Evolutionary conservation across 1,284 basidiomycete species (phyloP), one percentile per base, ranked within the genome.

Genomic region (Sphaerobolus stellatus): DNA sequence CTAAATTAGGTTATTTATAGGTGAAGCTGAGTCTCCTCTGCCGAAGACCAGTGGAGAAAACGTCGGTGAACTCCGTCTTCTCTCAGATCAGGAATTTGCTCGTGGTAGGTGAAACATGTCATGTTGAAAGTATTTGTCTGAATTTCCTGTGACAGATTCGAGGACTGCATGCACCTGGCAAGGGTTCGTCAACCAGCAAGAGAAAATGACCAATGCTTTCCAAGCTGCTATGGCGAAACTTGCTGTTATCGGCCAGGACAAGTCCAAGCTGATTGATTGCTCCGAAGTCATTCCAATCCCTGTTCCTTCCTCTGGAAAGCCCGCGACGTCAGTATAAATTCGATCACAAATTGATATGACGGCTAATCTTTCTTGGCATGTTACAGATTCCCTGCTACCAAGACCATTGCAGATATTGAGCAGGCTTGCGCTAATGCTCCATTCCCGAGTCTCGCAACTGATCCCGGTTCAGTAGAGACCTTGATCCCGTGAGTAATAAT

Each of bases 21-120:
- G 68, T 25, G 58, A 58, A 41, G 50, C 48, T 22, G 18, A 25
- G 27, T 58, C 56, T 2, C 62, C 65, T 4, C 50, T 68, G 25
- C 18, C 50, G 20, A 11, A 14, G 5, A 48, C 28, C 4, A 5
- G 5, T 28, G 46, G 20, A 22, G 24, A 28, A 13, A 28, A 48
- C n/a, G 50, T 33, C 11, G 72, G 73, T 33, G 73, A 73, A 56
- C 62, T 76, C n/a, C 71, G 75, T 47, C 66, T 76, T 18, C 69
- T 71, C 52, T 75, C 72, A n/a, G 67, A 68, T 54, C 57, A 47
- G n/a, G 58, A 56, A 20, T 59, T 68, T 52, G 66, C 62, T 18
- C 63, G 64, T 33, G 41, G 41, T 43, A 22, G 9, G 41, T 43
- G n/a, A 38, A 7, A 27, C 13, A 43, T 11, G 20, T 43, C 22